Conservation (phyloP, 768 basidiomycete genomes). For the Xerocomellus amylosporus region DNA sequence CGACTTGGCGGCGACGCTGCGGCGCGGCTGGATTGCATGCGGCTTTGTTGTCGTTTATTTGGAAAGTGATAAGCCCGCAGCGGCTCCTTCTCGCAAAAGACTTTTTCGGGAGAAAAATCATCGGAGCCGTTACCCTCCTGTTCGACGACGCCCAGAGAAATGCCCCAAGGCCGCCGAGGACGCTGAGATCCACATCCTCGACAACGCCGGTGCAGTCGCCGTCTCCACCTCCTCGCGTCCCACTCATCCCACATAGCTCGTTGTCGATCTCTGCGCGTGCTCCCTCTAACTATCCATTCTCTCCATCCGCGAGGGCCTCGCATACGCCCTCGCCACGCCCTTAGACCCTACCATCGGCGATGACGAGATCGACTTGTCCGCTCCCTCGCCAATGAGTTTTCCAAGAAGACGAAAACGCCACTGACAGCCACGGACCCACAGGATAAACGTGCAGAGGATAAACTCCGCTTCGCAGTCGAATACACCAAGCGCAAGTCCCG, state of each 20-base stretch:
- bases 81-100: too few relatives aligned
- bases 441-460: constrained; percentile 86
- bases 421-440: constrained; percentile 53
- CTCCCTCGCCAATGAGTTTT: constrained; percentile 94
- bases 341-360: constrained; percentile 52
- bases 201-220: constrained; percentile 76
- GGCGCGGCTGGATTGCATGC: too few relatives aligned
- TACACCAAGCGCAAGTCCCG: constrained; percentile 90
- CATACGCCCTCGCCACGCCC: constrained; percentile 56
- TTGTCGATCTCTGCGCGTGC: constrained; percentile 80
- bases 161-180: constrained; percentile 58
- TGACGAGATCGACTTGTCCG: constrained; percentile 77
- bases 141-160: too few relatives aligned
- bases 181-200: constrained; percentile 81
- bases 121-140: too few relatives aligned
- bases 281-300: constrained; percentile 68
- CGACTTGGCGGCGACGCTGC: too few relatives aligned
- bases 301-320: constrained; percentile 72
- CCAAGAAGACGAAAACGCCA: constrained; percentile 86
- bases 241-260: constrained; percentile 70
- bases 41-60: too few relatives aligned
- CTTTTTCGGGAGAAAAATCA: too few relatives aligned
- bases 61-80: too few relatives aligned
- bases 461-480: constrained; percentile 88
- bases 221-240: constrained; percentile 50